Evolutionary conservation across 305 asterid species (phyloP).

Genomic region (Fraxinus xanthoxyloides): DNA sequence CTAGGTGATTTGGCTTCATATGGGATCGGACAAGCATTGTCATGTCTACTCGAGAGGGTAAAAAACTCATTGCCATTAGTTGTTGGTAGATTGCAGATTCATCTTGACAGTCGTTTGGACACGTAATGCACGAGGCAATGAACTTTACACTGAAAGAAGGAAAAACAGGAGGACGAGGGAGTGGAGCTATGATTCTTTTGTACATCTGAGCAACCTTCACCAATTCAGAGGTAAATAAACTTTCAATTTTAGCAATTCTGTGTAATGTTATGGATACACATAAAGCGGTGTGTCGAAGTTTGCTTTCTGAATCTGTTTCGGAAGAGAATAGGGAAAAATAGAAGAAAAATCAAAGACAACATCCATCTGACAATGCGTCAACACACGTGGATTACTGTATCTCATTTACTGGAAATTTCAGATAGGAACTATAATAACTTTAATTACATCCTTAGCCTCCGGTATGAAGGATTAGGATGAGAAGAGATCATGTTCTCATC

Average conservation of each 20-base stretch:
- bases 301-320: not conserved
- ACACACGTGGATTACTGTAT: not conserved
- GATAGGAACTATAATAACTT: not conserved
- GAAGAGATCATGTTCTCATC: not conserved
- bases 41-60: slow-evolving; percentile 18
- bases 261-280: not conserved
- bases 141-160: not conserved
- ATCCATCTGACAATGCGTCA: not conserved
- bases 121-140: not conserved
- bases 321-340: not conserved
- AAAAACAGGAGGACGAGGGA: not conserved
- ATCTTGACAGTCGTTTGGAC: not conserved
- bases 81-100: not conserved
- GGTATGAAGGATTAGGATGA: not conserved
- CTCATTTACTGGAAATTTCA: not conserved
- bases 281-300: not conserved
- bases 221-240: not conserved
- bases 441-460: not conserved
- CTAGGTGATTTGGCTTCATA: slow-evolving; percentile 41
- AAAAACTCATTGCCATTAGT: slow-evolving; percentile 14
- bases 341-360: not conserved
- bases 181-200: slow-evolving; percentile 1
- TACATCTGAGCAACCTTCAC: slow-evolving; percentile 1
- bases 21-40: slow-evolving; percentile 3
- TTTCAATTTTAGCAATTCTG: not conserved